Percentiles rank a stretch among this genome's conserved stretches.
These are phyloP conservation scores for Ambrosiella beaveri DNA, from an alignment of 2,329 filamentous ascomycete species.

Conservation along the genomic window DNA sequence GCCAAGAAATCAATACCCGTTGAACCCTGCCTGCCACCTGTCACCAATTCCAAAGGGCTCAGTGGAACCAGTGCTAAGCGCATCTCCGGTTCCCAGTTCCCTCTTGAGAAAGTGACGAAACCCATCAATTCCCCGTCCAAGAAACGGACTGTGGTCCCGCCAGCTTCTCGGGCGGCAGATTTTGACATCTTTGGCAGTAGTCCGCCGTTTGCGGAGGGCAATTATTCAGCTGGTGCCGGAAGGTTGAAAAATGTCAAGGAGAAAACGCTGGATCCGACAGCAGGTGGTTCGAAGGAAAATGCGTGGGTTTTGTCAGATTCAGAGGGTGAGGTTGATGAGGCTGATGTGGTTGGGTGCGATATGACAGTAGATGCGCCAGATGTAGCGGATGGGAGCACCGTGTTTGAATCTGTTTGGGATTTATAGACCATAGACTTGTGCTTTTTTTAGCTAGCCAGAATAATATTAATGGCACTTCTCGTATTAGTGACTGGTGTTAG, in stretches of 20 bases:
- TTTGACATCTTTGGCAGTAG: conserved; percentile 10
- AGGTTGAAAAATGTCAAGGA: background rate
- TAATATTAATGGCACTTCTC: no score
- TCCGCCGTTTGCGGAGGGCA: background rate
- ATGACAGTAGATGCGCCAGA: background rate
- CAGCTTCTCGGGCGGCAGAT: conserved; percentile 1
- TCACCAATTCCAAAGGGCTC: background rate
- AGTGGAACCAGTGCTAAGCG: background rate
- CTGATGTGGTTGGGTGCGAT: background rate
- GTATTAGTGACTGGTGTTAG: background rate
- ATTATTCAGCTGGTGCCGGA: background rate
- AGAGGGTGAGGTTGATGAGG: background rate
- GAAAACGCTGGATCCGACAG: background rate
- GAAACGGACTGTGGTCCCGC: conserved; percentile 4
- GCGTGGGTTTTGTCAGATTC: background rate
- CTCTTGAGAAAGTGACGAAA: no score
- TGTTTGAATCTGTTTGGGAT: background rate
- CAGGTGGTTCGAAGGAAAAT: background rate
- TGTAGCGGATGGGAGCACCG: background rate
- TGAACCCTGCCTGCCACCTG: background rate
- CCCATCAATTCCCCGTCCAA: background rate
- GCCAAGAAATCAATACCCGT: background rate
- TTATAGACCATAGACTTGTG: background rate
- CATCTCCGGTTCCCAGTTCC: background rate
- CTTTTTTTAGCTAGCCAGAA: no score